Percentiles rank a stretch among this genome's conserved stretches.
Evolutionary conservation across 2,329 filamentous ascomycete genomes (phyloP).

Genomic region (Zymoseptoria passerinii): DNA sequence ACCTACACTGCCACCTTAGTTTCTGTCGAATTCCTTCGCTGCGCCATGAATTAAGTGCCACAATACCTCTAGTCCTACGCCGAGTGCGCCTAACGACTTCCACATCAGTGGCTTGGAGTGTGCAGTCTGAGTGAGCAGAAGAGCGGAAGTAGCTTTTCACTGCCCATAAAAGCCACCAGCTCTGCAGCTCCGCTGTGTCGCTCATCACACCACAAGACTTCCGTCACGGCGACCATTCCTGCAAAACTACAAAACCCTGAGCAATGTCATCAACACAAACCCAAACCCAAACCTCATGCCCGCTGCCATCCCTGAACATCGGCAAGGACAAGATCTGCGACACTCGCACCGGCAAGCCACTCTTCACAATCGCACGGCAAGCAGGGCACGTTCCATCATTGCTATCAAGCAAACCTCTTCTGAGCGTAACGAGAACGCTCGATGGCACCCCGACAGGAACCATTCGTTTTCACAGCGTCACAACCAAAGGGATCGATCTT

Average conservation of each 20-base stretch:
- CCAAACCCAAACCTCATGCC: slow-evolving; percentile 11
- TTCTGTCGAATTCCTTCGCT: not conserved
- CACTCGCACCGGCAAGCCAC: slow-evolving; percentile 4
- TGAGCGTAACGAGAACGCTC: slow-evolving; percentile 10
- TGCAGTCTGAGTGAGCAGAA: too few species aligned
- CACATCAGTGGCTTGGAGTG: too few species aligned
- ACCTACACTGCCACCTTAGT: not conserved
- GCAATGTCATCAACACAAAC: slow-evolving; percentile 5
- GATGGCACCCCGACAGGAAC: slow-evolving; percentile 10
- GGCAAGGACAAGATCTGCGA: slow-evolving; percentile 14
- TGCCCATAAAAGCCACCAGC: not conserved
- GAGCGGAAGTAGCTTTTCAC: not conserved
- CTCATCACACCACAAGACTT: too few species aligned
- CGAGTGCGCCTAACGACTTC: too few species aligned
- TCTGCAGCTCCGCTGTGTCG: not conserved
- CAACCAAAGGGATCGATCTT: slow-evolving; percentile 13
- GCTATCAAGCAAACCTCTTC: slow-evolving; percentile 15
- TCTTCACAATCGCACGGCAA: slow-evolving; percentile 14
- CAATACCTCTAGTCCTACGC: too few species aligned
- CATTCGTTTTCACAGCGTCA: slow-evolving; percentile 17
- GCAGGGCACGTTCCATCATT: slow-evolving; percentile 15
- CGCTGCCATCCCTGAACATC: slow-evolving; percentile 13
- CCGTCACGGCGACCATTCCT: not conserved
- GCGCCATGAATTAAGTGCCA: not conserved
- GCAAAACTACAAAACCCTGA: not conserved